Evolutionary conservation across 2,329 filamentous ascomycete species (phyloP).

Genomic region (Mariannaea elegans): DNA sequence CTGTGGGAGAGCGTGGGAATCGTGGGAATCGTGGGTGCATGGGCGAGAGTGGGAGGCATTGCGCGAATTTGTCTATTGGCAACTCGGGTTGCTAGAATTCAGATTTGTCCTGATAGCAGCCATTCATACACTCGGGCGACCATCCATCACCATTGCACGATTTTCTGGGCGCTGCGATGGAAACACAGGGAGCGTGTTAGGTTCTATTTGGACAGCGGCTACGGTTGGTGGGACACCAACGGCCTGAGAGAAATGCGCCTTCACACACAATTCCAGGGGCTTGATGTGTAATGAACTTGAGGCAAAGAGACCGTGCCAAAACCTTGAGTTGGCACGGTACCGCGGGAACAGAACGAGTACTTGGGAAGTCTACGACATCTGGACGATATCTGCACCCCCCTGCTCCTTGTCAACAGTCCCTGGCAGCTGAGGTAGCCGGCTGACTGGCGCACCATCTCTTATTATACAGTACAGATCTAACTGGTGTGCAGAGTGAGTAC

Average conservation of each 20-base stretch:
- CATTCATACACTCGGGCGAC: slow-evolving; percentile 28
- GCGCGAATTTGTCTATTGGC: slow-evolving; percentile 34
- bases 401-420: slow-evolving; percentile 3
- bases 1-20: slow-evolving; percentile 13
- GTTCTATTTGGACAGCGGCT: slow-evolving; percentile 9
- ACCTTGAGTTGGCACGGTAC: slow-evolving; percentile 30
- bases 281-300: slow-evolving; percentile 22
- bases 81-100: slow-evolving; percentile 14
- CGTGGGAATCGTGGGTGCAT: slow-evolving; percentile 10
- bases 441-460: slow-evolving; percentile 2
- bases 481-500: slow-evolving; percentile 29
- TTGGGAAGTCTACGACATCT: slow-evolving; percentile 18
- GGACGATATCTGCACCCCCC: slow-evolving; percentile 35
- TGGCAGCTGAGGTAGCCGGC: slow-evolving; percentile 4
- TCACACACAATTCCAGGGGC: slow-evolving; percentile 14
- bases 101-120: slow-evolving; percentile 18
- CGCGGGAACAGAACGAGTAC: slow-evolving; percentile 32
- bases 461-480: slow-evolving; percentile 2
- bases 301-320: slow-evolving; percentile 31
- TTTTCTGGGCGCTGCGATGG: slow-evolving; percentile 10
- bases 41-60: slow-evolving; percentile 24
- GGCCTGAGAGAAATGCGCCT: background rate
- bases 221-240: slow-evolving; percentile 14
- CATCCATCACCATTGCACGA: slow-evolving; percentile 27
- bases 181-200: background rate